These are phyloP conservation scores for Xylaria scruposa DNA, from an alignment of 495 filamentous ascomycete genomes.

Conservation along the genomic window DNA sequence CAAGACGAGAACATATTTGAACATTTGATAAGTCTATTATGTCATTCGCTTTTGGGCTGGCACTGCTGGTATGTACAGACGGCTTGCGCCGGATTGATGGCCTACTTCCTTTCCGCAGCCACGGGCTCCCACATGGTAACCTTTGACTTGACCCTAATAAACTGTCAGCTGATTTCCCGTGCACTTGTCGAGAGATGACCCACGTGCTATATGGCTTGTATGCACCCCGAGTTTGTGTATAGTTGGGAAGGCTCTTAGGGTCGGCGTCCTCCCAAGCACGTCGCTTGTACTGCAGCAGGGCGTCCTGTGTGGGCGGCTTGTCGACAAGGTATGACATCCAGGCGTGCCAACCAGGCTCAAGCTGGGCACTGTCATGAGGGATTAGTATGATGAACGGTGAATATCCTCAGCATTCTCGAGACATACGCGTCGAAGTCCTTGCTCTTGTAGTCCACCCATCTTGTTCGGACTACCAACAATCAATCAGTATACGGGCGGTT, in stretches of 20 bases:
- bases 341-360: constrained; percentile 97
- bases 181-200: constrained; percentile 42
- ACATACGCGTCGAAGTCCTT: constrained; percentile 82
- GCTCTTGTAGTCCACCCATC: constrained; percentile 97
- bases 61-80: constrained; percentile 28
- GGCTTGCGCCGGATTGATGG: constrained; percentile 9
- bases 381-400: constrained; percentile 26
- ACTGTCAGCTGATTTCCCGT: constrained; percentile 8
- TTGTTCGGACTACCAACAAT: constrained; percentile 76
- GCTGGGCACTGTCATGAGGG: constrained; percentile 63
- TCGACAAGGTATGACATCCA: constrained; percentile 96
- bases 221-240: constrained; percentile 75
- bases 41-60: constrained; percentile 11
- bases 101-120: constrained; percentile 41
- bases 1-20: neutral
- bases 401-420: neutral
- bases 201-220: constrained; percentile 96
- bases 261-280: constrained; percentile 75
- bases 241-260: constrained; percentile 72
- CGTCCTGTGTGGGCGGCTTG: constrained; percentile 80
- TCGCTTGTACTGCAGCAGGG: constrained; percentile 66
- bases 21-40: constrained; percentile 19
- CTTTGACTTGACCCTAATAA: constrained; percentile 48
- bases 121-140: constrained; percentile 48
- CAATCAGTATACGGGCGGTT: constrained; percentile 39